Percentiles rank a stretch among this genome's conserved stretches.
phyloP scores from a whole-genome alignment of 495 filamentous ascomycete genomes.

The Pyrenula massariospora region DNA sequence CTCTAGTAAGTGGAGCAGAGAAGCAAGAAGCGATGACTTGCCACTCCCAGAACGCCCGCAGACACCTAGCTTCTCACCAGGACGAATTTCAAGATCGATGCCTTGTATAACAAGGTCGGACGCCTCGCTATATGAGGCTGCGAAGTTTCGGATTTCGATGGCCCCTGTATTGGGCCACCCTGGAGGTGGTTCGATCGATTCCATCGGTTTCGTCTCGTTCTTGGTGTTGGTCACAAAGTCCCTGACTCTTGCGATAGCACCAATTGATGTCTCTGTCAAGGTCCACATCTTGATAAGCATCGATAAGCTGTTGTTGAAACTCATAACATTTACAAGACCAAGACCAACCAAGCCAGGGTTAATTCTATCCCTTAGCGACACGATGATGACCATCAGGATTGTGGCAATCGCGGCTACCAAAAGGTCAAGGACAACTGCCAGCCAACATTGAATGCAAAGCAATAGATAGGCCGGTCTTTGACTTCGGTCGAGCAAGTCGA shows the following conservation, averaged over 20 bases:
- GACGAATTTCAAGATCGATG: neutral
- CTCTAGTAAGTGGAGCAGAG: constrained; percentile 21
- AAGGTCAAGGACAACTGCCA: constrained; percentile 51
- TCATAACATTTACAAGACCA: constrained; percentile 1
- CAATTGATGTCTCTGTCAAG: constrained; percentile 37
- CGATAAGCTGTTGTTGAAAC: constrained; percentile 33
- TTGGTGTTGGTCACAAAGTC: constrained; percentile 14
- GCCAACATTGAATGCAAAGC: constrained; percentile 59
- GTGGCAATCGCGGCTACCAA: constrained; percentile 46
- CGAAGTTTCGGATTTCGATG: constrained; percentile 32
- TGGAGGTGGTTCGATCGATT: constrained; percentile 17
- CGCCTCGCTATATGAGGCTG: constrained; percentile 20
- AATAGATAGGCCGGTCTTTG: constrained; percentile 42
- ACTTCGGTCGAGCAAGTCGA: constrained; percentile 43
- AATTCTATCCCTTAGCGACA: constrained; percentile 14
- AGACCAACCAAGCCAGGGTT: constrained; percentile 44
- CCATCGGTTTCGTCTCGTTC: constrained; percentile 29
- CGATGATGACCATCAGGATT: constrained; percentile 33
- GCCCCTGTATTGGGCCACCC: constrained; percentile 41
- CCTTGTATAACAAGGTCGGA: neutral
- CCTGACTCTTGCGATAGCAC: constrained; percentile 33
- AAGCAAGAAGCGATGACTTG: constrained; percentile 15
- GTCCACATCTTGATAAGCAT: constrained; percentile 34
- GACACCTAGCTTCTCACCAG: constrained; percentile 17
- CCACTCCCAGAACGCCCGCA: constrained; percentile 26